Evolutionary conservation across 164 flowering plant species (phyloP).

Genomic region (Sedum album): DNA sequence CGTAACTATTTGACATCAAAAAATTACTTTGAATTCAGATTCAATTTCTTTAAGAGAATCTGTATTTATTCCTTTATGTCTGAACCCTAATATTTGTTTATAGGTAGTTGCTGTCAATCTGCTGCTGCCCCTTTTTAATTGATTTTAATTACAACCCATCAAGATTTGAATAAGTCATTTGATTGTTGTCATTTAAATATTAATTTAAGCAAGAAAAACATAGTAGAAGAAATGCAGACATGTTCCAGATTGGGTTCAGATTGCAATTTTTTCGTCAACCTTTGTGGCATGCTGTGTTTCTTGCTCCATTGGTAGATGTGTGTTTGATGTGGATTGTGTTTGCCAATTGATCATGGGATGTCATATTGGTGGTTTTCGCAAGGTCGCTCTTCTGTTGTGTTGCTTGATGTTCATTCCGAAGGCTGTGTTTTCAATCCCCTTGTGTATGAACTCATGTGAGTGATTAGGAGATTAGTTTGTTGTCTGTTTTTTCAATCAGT

Average conservation of each 20-base stretch:
- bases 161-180: not conserved
- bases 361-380: slow-evolving; percentile 10
- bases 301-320: not conserved
- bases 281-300: not conserved
- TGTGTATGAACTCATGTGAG: slow-evolving; percentile 66
- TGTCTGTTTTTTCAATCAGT: not conserved
- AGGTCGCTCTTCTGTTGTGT: slow-evolving; percentile 16
- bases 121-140: not conserved
- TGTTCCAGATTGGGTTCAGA: not conserved
- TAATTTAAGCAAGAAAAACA: not conserved
- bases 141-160: not conserved
- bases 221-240: not conserved
- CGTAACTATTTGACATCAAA: too few relatives aligned
- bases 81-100: not conserved
- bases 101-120: not conserved
- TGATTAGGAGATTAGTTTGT: not conserved
- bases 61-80: not conserved
- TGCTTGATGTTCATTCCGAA: slow-evolving; percentile 28
- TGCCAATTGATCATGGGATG: slow-evolving; percentile 8
- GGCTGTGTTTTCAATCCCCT: slow-evolving; percentile 36
- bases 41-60: not conserved
- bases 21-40: too few relatives aligned
- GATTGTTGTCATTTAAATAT: not conserved
- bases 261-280: not conserved
- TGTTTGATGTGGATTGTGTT: not conserved